These are phyloP conservation scores for Elsinoe ampelina DNA, from an alignment of 2,329 filamentous ascomycete species.

Conservation along the genomic window DNA sequence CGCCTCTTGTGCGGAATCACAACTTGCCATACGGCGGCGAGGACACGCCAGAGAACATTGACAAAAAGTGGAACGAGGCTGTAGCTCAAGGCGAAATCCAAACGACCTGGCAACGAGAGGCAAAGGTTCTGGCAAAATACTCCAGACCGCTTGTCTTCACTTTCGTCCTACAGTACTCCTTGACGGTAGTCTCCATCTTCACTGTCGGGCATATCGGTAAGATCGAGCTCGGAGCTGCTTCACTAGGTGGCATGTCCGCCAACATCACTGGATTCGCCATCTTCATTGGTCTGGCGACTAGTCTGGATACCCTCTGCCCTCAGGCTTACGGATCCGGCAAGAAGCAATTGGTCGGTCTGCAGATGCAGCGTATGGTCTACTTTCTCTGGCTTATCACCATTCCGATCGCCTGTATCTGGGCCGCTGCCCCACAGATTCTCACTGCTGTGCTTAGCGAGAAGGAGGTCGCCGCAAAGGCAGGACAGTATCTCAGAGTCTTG, in stretches of 20 bases:
- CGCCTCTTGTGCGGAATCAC: conserved; percentile 19
- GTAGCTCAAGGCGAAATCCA: conserved; percentile 70
- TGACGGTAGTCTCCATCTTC: conserved; percentile 38
- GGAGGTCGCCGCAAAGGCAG: conserved; percentile 60
- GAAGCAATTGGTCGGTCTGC: conserved; percentile 75
- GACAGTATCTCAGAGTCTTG: conserved; percentile 60
- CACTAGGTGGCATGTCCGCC: conserved; percentile 37
- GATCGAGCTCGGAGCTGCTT: conserved; percentile 36
- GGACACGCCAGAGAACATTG: conserved; percentile 46
- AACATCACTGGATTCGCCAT: conserved; percentile 38
- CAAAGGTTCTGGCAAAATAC: conserved; percentile 59
- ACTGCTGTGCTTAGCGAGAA: conserved; percentile 56
- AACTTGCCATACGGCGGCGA: conserved; percentile 36
- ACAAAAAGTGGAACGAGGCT: conserved; percentile 73
- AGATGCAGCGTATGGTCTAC: conserved; percentile 68
- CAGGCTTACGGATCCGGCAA: conserved; percentile 85
- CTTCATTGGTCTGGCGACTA: conserved; percentile 61
- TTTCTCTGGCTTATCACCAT: conserved; percentile 63
- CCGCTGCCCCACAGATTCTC: conserved; percentile 56
- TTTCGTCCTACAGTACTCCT: conserved; percentile 37
- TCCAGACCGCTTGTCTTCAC: conserved; percentile 36
- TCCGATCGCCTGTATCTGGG: conserved; percentile 65
- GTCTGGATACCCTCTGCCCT: conserved; percentile 79
- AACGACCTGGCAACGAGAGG: conserved; percentile 84
- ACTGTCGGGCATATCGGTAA: conserved; percentile 39